phyloP scores from a whole-genome alignment of 2,329 filamentous ascomycete genomes.

The Sporothrix luriei region DNA sequence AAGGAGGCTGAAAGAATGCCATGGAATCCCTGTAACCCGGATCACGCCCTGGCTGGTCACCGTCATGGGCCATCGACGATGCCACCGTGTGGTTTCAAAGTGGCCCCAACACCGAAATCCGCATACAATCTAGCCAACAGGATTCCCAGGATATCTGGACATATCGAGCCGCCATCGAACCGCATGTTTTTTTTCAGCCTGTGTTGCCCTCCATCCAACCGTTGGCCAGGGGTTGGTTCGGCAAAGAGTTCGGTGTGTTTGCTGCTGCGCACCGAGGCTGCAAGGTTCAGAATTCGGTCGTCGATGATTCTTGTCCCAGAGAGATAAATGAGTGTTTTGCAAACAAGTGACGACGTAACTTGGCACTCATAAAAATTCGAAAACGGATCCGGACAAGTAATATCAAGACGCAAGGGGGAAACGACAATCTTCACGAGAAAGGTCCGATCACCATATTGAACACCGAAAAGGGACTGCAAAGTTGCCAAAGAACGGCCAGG shows the following conservation, averaged over 20 bases:
- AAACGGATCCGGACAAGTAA: not conserved
- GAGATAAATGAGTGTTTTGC: not conserved
- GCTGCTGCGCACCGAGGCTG: not conserved
- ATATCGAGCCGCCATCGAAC: not conserved
- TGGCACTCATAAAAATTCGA: not conserved
- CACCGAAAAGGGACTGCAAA: slow-evolving; percentile 1
- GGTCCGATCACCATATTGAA: slow-evolving; percentile 14
- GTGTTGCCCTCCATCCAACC: slow-evolving; percentile 4
- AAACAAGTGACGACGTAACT: not conserved
- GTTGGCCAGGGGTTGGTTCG: not conserved
- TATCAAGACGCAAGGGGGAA: slow-evolving; percentile 20
- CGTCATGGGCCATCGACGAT: not conserved
- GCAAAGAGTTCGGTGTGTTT: slow-evolving; percentile 11
- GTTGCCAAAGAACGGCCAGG: slow-evolving; percentile 9
- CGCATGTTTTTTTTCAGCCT: slow-evolving; percentile 3
- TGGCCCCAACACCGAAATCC: not conserved
- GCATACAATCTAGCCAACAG: not conserved
- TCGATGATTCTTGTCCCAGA: not conserved
- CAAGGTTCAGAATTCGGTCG: not conserved
- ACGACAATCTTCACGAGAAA: not conserved
- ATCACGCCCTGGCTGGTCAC: slow-evolving; percentile 1
- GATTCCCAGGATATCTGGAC: not conserved
- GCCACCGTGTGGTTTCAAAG: not conserved
- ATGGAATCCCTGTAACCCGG: slow-evolving; percentile 1
- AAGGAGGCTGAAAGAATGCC: slow-evolving; percentile 18